These are phyloP conservation scores for Pholiota adiposa DNA, from an alignment of 1,284 basidiomycete species.

Conservation along the genomic window DNA sequence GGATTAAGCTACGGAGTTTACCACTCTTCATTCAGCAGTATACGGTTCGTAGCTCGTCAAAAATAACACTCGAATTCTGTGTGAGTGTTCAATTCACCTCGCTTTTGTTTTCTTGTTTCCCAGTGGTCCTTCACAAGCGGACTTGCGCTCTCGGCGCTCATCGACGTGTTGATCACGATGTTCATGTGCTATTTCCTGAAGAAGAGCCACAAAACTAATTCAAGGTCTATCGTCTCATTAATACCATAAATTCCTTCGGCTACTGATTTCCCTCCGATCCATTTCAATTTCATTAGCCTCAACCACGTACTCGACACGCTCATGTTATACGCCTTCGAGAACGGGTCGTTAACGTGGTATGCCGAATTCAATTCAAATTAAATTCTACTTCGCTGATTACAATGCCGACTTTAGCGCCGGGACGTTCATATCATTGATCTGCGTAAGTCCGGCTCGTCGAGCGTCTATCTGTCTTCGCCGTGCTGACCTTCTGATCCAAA, in stretches of 20 bases:
- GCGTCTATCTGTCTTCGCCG: background rate
- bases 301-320: constrained; percentile 52
- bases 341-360: constrained; percentile 43
- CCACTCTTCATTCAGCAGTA: constrained; percentile 30
- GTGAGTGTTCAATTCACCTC: background rate
- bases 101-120: background rate
- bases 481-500: no score
- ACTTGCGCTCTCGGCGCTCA: constrained; percentile 47
- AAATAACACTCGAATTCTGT: background rate
- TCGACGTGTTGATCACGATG: constrained; percentile 52
- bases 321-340: constrained; percentile 58
- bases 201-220: constrained; percentile 35
- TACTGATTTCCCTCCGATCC: background rate
- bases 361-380: background rate
- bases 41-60: constrained; percentile 24
- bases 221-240: constrained; percentile 20
- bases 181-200: constrained; percentile 49
- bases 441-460: constrained; percentile 1
- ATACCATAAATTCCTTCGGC: background rate
- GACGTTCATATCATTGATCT: constrained; percentile 12
- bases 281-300: constrained; percentile 30
- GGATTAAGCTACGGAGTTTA: constrained; percentile 36
- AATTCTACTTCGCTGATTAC: background rate
- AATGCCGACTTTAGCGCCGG: constrained; percentile 6
- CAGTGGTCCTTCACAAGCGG: constrained; percentile 58